Conservation (phyloP, 2,329 filamentous ascomycete species). For the Aspergillus ruber region DNA sequence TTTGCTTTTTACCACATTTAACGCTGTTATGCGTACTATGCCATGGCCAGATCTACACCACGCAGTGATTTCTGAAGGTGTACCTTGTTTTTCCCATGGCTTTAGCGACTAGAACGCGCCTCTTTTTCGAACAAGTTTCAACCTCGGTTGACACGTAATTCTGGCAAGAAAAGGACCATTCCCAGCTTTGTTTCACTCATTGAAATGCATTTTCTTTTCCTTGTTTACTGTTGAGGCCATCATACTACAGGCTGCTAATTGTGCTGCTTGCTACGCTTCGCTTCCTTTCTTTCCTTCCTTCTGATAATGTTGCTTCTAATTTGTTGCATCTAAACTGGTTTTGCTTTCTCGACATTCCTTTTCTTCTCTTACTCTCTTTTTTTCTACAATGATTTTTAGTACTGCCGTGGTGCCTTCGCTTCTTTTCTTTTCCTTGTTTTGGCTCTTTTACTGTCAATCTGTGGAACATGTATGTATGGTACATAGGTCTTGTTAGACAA, state of each 20-base stretch:
- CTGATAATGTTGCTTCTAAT: constrained; percentile 8
- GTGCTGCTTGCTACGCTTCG: not conserved
- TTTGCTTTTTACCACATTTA: not conserved
- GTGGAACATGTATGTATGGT: constrained; percentile 7
- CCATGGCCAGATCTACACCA: constrained; percentile 5
- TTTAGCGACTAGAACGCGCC: constrained; percentile 16
- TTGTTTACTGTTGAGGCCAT: too few species aligned
- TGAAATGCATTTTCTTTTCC: too few species aligned
- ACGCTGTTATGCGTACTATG: constrained; percentile 10
- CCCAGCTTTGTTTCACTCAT: not conserved
- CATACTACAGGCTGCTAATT: too few species aligned
- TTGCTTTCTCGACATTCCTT: constrained; percentile 5
- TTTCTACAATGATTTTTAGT: not conserved
- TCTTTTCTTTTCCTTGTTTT: not conserved
- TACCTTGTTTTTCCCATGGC: constrained; percentile 9
- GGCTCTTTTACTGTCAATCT: constrained; percentile 2
- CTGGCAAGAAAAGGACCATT: constrained; percentile 5
- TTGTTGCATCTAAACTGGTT: constrained; percentile 4
- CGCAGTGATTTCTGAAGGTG: constrained; percentile 12
- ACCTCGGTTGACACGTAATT: constrained; percentile 7
- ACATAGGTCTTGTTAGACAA: constrained; percentile 8
- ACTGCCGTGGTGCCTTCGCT: constrained; percentile 5
- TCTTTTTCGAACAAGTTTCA: constrained; percentile 2
- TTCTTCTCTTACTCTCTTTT: constrained; percentile 5
- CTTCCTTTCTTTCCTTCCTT: constrained; percentile 1